phyloP scores from a whole-genome alignment of 2,329 filamentous ascomycete genomes.

The Huntiella savannae region DNA sequence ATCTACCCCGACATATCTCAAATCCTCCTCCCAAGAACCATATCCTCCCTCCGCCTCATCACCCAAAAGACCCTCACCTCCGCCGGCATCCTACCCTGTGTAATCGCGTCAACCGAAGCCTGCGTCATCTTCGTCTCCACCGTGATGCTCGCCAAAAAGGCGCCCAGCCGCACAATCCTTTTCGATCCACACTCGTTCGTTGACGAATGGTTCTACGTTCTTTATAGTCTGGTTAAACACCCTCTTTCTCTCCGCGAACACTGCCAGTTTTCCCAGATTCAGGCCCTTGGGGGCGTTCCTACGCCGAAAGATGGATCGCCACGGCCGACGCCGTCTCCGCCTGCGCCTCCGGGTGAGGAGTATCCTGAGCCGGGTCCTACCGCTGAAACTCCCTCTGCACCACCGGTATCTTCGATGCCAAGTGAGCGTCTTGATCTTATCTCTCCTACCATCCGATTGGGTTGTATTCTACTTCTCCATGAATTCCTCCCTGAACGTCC shows the following conservation, averaged over 20 bases:
- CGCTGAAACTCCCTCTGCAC: background rate
- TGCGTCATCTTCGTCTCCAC: constrained; percentile 7
- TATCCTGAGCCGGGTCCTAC: background rate
- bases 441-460: constrained; percentile 6
- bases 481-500: constrained; percentile 10
- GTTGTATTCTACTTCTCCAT: constrained; percentile 5
- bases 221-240: constrained; percentile 6
- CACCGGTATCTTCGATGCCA: background rate
- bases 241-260: constrained; percentile 9
- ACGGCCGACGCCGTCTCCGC: background rate
- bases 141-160: constrained; percentile 6
- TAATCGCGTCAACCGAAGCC: constrained; percentile 3
- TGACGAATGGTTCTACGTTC: constrained; percentile 10
- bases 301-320: constrained; percentile 1
- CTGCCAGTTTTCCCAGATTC: constrained; percentile 9
- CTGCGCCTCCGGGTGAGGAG: background rate
- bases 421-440: constrained; percentile 4
- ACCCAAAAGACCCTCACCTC: background rate
- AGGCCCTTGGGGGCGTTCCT: constrained; percentile 4
- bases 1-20: constrained; percentile 8
- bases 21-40: constrained; percentile 2
- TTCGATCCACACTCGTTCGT: constrained; percentile 9
- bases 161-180: constrained; percentile 3
- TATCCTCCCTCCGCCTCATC: constrained; percentile 1
- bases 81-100: constrained; percentile 9